phyloP scores from a whole-genome alignment of 345 rosid species.

The Brassica incana region DNA sequence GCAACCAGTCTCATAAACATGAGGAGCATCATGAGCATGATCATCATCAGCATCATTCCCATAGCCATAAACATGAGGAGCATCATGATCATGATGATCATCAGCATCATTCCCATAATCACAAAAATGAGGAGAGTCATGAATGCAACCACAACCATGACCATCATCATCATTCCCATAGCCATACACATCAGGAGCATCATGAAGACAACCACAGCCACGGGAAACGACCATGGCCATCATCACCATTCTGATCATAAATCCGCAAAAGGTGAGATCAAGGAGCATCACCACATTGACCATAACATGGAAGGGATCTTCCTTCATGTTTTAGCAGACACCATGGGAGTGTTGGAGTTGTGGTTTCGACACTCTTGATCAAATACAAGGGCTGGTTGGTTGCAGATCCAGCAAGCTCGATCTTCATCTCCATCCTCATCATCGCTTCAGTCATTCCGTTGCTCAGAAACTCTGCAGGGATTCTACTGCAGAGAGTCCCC shows the following conservation, averaged over 20 bases:
- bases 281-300: slow-evolving; percentile 69
- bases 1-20: slow-evolving; percentile 47
- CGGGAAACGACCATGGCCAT: slow-evolving; percentile 19
- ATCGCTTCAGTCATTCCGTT: slow-evolving; percentile 88
- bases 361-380: slow-evolving; percentile 85
- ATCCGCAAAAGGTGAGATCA: neutral
- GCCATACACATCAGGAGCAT: slow-evolving; percentile 40
- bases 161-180: slow-evolving; percentile 34
- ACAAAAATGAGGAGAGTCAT: slow-evolving; percentile 1
- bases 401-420: slow-evolving; percentile 96
- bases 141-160: slow-evolving; percentile 12
- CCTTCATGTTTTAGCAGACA: slow-evolving; percentile 91
- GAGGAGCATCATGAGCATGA: slow-evolving; percentile 41
- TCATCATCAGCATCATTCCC: neutral
- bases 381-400: slow-evolving; percentile 98
- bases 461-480: slow-evolving; percentile 88
- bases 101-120: slow-evolving; percentile 11
- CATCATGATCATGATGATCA: slow-evolving; percentile 31
- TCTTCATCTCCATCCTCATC: slow-evolving; percentile 81
- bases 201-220: slow-evolving; percentile 32
- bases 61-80: slow-evolving; percentile 43
- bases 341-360: slow-evolving; percentile 96
- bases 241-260: slow-evolving; percentile 32
- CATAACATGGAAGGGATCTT: slow-evolving; percentile 99
- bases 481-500: slow-evolving; percentile 85